Evolutionary conservation across 352 stramenopile species (phyloP).

Genomic region (Phytophthora crassamura): DNA sequence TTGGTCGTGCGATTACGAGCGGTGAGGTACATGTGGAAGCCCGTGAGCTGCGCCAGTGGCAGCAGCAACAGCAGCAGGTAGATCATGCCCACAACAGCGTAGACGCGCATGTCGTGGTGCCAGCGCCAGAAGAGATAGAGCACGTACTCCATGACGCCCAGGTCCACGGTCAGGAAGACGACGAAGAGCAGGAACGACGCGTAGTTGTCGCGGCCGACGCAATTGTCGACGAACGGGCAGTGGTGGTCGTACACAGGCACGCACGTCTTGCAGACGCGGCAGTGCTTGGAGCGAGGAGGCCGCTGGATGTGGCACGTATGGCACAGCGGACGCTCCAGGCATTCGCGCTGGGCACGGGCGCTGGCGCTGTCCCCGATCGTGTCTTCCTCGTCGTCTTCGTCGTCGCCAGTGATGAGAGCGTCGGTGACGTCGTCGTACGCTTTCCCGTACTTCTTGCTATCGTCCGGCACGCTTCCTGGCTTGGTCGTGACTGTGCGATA

Average conservation of each 20-base stretch:
- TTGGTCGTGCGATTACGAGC: conserved; percentile 81
- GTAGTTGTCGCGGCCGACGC: conserved; percentile 98
- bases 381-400: conserved; percentile 29
- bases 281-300: conserved; percentile 84
- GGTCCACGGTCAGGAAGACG: conserved; percentile 47
- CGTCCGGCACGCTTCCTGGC: conserved; percentile 53
- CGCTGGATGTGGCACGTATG: conserved; percentile 86
- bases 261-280: conserved; percentile 93
- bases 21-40: conserved; percentile 82
- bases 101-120: conserved; percentile 44
- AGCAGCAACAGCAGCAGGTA: conserved; percentile 61
- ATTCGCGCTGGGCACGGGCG: conserved; percentile 28
- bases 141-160: conserved; percentile 65
- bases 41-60: conserved; percentile 57
- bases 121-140: conserved; percentile 61
- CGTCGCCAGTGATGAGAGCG: conserved; percentile 35
- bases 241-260: conserved; percentile 98
- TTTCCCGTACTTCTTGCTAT: conserved; percentile 38
- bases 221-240: conserved; percentile 99
- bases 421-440: conserved; percentile 75
- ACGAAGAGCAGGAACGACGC: conserved; percentile 87
- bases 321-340: conserved; percentile 77
- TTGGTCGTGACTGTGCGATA: conserved; percentile 62
- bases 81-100: conserved; percentile 41
- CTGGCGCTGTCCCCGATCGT: conserved; percentile 20